A percentile compares a stretch with the other conserved stretches of the same genome.
Conservation (phyloP, 129 eudicot species). For the Centella asiatica region DNA sequence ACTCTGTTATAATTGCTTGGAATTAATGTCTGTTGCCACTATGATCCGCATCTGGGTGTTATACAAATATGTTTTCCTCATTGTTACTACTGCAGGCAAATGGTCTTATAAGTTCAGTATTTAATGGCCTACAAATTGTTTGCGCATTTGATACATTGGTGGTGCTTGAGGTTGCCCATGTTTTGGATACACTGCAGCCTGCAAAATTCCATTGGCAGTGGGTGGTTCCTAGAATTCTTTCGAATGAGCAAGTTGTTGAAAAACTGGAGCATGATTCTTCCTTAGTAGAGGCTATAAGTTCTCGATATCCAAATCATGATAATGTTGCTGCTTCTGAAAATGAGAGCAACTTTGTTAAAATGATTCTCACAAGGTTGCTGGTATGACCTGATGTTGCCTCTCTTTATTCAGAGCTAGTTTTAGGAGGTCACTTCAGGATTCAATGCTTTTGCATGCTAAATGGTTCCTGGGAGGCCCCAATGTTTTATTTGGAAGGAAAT, state of each 20-base stretch:
- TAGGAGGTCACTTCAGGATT: slow-evolving; percentile 82
- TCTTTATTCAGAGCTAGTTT: slow-evolving; percentile 78
- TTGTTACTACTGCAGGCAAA: too few relatives aligned
- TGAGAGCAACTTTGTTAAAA: slow-evolving; percentile 68
- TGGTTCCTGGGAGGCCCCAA: slow-evolving; percentile 63
- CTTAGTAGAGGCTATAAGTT: slow-evolving; percentile 55
- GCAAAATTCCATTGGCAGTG: slow-evolving; percentile 99
- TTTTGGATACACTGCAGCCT: slow-evolving; percentile 80
- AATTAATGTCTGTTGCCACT: neutral
- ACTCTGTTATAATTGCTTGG: neutral
- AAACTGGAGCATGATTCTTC: slow-evolving; percentile 64
- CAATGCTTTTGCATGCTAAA: slow-evolving; percentile 69
- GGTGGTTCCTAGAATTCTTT: slow-evolving; percentile 78
- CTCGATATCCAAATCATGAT: slow-evolving; percentile 56
- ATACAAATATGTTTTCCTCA: too few relatives aligned
- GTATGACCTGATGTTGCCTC: slow-evolving; percentile 98
- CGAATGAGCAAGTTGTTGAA: slow-evolving; percentile 75
- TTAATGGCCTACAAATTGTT: neutral
- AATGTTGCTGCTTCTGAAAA: slow-evolving; percentile 56
- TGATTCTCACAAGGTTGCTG: slow-evolving; percentile 76
- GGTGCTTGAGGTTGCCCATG: too few relatives aligned
- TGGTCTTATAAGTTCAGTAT: neutral
- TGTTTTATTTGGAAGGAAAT: slow-evolving; percentile 55
- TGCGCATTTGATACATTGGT: slow-evolving; percentile 2
- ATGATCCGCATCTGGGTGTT: too few relatives aligned